Evolutionary conservation across 2,329 filamentous ascomycete species (phyloP).

Genomic region (Metarhizium album): DNA sequence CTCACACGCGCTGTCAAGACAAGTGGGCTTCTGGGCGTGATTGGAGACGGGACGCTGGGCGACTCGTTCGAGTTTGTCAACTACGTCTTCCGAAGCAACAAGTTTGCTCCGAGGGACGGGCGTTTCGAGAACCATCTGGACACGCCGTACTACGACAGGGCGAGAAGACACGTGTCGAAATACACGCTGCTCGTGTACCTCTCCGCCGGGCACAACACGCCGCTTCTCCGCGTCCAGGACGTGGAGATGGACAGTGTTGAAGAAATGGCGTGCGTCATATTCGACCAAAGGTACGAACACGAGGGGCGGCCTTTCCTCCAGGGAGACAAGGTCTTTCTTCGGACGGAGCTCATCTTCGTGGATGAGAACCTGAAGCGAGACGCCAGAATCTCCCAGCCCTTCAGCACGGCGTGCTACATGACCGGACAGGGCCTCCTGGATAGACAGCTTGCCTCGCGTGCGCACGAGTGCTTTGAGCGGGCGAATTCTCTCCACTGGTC

Average conservation of each 20-base stretch:
- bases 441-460: neutral
- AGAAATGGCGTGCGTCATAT: slow-evolving; percentile 2
- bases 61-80: neutral
- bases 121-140: neutral
- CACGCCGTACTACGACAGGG: slow-evolving; percentile 1
- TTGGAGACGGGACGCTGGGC: neutral
- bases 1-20: neutral
- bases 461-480: slow-evolving; percentile 1
- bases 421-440: neutral
- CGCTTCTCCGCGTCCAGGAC: neutral
- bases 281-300: slow-evolving; percentile 1
- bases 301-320: neutral
- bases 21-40: neutral
- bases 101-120: neutral
- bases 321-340: slow-evolving; percentile 1
- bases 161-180: neutral
- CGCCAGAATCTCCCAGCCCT: neutral
- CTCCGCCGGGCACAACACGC: neutral
- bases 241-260: neutral
- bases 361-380: neutral
- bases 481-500: slow-evolving; percentile 2
- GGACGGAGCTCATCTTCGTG: slow-evolving; percentile 1
- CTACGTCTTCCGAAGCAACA: neutral
- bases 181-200: neutral
- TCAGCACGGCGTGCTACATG: slow-evolving; percentile 1